Evolutionary conservation across 129 eudicot genomes (phyloP).

Genomic region (Flaveria robusta): DNA sequence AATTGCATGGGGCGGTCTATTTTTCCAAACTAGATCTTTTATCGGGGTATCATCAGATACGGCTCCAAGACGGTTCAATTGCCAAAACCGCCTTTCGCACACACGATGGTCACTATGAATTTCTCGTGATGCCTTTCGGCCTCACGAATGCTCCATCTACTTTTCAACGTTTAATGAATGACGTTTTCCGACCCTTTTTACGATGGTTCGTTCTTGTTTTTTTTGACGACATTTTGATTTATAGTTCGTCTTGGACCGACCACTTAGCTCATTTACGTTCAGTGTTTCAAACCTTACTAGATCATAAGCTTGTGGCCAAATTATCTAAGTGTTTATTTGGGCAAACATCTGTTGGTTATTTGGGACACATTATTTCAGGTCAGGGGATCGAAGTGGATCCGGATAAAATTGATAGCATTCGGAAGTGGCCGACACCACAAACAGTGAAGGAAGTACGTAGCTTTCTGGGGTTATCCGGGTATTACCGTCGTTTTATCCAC

Average conservation of each 20-base stretch:
- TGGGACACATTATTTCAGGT: neutral
- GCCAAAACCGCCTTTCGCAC: no score
- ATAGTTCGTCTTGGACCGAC: neutral
- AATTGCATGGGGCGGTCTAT: no score
- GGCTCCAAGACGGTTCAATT: no score
- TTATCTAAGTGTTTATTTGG: neutral
- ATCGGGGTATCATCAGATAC: no score
- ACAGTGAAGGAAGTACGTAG: neutral
- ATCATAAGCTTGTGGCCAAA: neutral
- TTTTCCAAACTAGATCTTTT: no score
- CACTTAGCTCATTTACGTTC: neutral
- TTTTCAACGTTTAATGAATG: neutral
- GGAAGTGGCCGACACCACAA: neutral
- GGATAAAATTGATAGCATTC: neutral
- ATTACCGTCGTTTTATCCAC: neutral
- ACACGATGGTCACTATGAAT: no score
- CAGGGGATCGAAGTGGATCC: neutral
- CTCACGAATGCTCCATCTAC: neutral
- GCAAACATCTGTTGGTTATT: no score
- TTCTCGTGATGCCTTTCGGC: no score
- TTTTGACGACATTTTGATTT: neutral
- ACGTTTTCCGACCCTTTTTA: neutral
- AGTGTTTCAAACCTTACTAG: neutral
- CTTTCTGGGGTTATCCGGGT: neutral
- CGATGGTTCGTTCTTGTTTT: neutral